Evolutionary conservation across 495 filamentous ascomycete genomes (phyloP), one percentile per base, ranked within the genome.

Genomic region (Penicillium angulare): DNA sequence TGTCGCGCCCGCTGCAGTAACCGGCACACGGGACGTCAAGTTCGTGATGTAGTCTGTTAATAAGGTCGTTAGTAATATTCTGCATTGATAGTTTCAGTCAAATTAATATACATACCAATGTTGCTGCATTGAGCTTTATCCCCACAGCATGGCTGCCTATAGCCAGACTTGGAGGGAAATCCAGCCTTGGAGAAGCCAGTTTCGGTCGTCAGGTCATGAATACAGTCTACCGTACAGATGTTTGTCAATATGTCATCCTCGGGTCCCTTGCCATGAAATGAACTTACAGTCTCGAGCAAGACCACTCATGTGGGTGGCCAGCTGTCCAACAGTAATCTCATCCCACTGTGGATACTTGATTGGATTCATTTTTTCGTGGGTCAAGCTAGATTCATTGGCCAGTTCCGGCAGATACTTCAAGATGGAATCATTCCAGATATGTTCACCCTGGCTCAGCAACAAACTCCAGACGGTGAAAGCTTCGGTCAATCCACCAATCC

Each of bases 381-480:
- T n/a, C n/a, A n/a, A n/a, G 31, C 22, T 15, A 34, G 44, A 52
- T 15, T 31, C 52, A 27, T 34, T 49, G 7, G 55, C 52, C 50
- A 83, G 67, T 49, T 83, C 78, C 1, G 82, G 81, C 0, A 82
- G 60, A 53, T 75, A 76, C 15, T 80, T 67, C 2, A 79, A 81
- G 21, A 74, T 52, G 9, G 60, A 53, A 16, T 72, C 66, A 43
- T 77, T 69, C 59, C 68, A 78, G 52, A 70, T 65, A 12, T 39
- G 52, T 20, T 77, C 71, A 1, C 77, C 79, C 20, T 68, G 63
- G 39, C 75, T 50, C 8, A 69, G 24, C 8, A 83, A 60, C 48
- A 75, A 75, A 22, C 66, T 73, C 45, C 71, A 61, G 6, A 78
- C 61, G 17, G 70, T 71, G 48, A 75, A 73, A 16, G 76, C 49